A percentile compares a stretch with the other conserved stretches of the same genome.
Conservation (phyloP, 2,329 filamentous ascomycete species). For the Fusarium subglutinans region DNA sequence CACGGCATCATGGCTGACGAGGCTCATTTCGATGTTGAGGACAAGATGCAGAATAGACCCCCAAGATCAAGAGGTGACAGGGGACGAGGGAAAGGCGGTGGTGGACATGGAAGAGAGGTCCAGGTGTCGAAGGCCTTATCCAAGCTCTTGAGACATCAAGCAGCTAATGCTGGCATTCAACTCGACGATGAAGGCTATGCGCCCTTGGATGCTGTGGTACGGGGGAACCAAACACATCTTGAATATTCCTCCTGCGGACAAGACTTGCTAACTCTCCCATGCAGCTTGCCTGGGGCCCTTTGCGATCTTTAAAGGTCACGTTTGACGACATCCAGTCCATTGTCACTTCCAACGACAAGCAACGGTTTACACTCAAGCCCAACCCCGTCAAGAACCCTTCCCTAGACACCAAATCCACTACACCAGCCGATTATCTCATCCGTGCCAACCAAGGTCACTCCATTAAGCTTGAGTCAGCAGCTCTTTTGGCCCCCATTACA, state of each 20-base stretch:
- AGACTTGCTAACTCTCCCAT: conserved; percentile 1
- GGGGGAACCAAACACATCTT: not conserved
- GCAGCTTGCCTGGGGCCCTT: conserved; percentile 63
- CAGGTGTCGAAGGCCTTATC: conserved; percentile 65
- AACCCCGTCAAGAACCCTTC: conserved; percentile 47
- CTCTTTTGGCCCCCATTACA: conserved; percentile 75
- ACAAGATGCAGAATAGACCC: conserved; percentile 34
- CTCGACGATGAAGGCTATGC: conserved; percentile 70
- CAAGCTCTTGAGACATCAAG: conserved; percentile 65
- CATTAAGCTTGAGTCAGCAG: conserved; percentile 77
- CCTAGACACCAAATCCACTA: conserved; percentile 43
- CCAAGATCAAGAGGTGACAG: conserved; percentile 30
- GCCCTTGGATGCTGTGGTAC: conserved; percentile 64
- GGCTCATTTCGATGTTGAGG: conserved; percentile 37
- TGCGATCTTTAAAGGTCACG: conserved; percentile 77
- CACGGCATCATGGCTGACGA: conserved; percentile 31
- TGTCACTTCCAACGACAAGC: conserved; percentile 84
- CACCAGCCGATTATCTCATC: conserved; percentile 80
- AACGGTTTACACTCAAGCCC: conserved; percentile 84
- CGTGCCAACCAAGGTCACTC: conserved; percentile 96
- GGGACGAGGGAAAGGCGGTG: conserved; percentile 42
- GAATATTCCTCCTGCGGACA: too few relatives aligned
- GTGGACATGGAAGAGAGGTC: conserved; percentile 54
- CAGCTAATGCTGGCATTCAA: conserved; percentile 63
- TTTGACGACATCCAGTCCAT: conserved; percentile 76